Evolutionary conservation across 2,329 filamentous ascomycete species (phyloP).

Genomic region (Phaeosphaeriaceae sp.): DNA sequence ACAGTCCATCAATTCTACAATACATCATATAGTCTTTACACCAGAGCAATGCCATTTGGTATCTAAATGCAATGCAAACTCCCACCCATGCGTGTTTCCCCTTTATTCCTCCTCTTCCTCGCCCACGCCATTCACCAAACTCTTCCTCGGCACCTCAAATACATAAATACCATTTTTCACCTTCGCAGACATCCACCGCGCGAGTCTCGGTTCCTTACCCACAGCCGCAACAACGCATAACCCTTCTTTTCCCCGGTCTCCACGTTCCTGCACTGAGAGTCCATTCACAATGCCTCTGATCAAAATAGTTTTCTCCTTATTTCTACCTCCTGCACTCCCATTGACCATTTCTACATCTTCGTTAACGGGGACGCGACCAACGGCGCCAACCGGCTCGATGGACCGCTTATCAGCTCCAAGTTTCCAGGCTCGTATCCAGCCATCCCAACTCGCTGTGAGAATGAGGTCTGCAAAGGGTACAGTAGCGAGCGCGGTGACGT

Average conservation of each 20-base stretch:
- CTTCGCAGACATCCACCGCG: slow-evolving; percentile 73
- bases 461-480: slow-evolving; percentile 91
- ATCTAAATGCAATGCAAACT: slow-evolving; percentile 7
- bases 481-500: slow-evolving; percentile 86
- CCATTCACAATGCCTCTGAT: slow-evolving; percentile 86
- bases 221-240: slow-evolving; percentile 85
- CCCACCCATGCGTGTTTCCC: slow-evolving; percentile 1
- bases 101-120: slow-evolving; percentile 14
- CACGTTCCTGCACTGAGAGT: slow-evolving; percentile 84
- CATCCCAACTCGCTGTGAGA: slow-evolving; percentile 93
- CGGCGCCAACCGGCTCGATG: slow-evolving; percentile 72
- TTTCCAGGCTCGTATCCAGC: slow-evolving; percentile 82
- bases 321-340: slow-evolving; percentile 13
- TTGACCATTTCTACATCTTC: slow-evolving; percentile 16
- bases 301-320: slow-evolving; percentile 31
- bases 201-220: slow-evolving; percentile 84
- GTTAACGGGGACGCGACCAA: slow-evolving; percentile 56
- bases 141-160: slow-evolving; percentile 73
- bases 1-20: too few relatives aligned
- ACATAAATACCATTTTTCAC: slow-evolving; percentile 86
- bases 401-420: slow-evolving; percentile 76
- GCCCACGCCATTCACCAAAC: slow-evolving; percentile 21
- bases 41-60: slow-evolving; percentile 1
- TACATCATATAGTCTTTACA: background rate
- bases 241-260: slow-evolving; percentile 73